A percentile compares a stretch with the other conserved stretches of the same genome.
These are phyloP conservation scores for Pyrenophora graminea DNA, from an alignment of 2,329 filamentous ascomycete genomes.

Conservation along the genomic window DNA sequence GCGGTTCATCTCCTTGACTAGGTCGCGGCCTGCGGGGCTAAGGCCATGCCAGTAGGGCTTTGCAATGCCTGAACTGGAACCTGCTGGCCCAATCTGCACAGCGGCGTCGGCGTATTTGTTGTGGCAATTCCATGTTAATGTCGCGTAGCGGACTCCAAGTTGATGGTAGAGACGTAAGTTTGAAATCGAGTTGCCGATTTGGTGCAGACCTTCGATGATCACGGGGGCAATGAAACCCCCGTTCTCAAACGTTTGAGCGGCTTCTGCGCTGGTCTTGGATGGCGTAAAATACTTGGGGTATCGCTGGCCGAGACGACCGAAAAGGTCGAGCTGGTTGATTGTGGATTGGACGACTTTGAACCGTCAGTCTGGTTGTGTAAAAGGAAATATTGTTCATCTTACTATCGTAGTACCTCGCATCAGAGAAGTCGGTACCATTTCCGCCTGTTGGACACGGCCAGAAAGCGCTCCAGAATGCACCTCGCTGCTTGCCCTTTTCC, in stretches of 20 bases:
- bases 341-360: slow-evolving; percentile 65
- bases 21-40: slow-evolving; percentile 66
- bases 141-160: slow-evolving; percentile 84
- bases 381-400: slow-evolving; percentile 31
- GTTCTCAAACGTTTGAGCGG: slow-evolving; percentile 57
- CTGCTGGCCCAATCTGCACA: slow-evolving; percentile 56
- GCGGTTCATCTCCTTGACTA: slow-evolving; percentile 90
- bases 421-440: slow-evolving; percentile 73
- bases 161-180: slow-evolving; percentile 76
- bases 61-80: slow-evolving; percentile 45
- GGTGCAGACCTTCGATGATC: slow-evolving; percentile 71
- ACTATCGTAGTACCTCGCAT: slow-evolving; percentile 72
- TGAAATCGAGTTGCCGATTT: slow-evolving; percentile 82
- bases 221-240: slow-evolving; percentile 44
- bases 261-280: slow-evolving; percentile 62
- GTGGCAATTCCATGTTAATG: slow-evolving; percentile 91
- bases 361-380: slow-evolving; percentile 11
- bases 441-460: slow-evolving; percentile 67
- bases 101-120: slow-evolving; percentile 89
- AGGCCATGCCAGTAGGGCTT: slow-evolving; percentile 72
- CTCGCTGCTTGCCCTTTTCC: slow-evolving; percentile 71
- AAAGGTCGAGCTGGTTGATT: slow-evolving; percentile 74
- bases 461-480: slow-evolving; percentile 92
- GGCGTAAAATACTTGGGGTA: slow-evolving; percentile 74
- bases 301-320: slow-evolving; percentile 63